Percentiles rank a stretch among this genome's conserved stretches.
Conservation (phyloP, 306 rosid species). For the Casuarina glauca region DNA sequence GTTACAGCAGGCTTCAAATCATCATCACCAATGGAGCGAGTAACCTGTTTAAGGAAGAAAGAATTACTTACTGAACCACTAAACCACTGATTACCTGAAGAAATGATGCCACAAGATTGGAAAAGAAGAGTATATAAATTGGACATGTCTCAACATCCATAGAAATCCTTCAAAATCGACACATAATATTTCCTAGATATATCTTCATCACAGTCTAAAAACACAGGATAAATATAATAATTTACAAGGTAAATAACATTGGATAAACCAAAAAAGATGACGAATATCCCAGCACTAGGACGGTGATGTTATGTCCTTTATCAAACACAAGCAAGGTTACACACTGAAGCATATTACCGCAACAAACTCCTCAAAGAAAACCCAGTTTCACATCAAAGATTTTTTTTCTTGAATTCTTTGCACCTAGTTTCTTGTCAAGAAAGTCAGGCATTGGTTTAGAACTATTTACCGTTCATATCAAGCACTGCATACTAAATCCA, state of each 20-base stretch:
- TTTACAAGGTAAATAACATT: neutral
- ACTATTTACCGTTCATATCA: neutral
- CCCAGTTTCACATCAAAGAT: neutral
- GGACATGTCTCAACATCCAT: neutral
- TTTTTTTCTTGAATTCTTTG: neutral
- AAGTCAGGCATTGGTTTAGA: neutral
- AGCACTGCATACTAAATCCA: neutral
- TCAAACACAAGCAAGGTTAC: neutral
- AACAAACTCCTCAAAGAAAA: neutral
- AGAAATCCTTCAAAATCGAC: neutral
- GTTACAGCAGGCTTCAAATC: conserved; percentile 95
- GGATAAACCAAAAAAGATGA: neutral
- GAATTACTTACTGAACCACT: neutral
- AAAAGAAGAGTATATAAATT: neutral
- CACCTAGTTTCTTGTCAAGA: neutral
- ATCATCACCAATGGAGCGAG: conserved; percentile 93
- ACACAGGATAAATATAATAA: neutral
- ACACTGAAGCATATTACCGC: neutral
- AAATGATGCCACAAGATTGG: neutral
- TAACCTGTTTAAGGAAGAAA: conserved; percentile 52
- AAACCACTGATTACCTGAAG: neutral
- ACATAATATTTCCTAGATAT: neutral
- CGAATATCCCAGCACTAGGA: neutral
- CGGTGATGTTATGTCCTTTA: no score
- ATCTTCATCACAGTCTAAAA: neutral